These are phyloP conservation scores for Ilex asprella DNA, from an alignment of 257 asterid species.

Conservation along the genomic window DNA sequence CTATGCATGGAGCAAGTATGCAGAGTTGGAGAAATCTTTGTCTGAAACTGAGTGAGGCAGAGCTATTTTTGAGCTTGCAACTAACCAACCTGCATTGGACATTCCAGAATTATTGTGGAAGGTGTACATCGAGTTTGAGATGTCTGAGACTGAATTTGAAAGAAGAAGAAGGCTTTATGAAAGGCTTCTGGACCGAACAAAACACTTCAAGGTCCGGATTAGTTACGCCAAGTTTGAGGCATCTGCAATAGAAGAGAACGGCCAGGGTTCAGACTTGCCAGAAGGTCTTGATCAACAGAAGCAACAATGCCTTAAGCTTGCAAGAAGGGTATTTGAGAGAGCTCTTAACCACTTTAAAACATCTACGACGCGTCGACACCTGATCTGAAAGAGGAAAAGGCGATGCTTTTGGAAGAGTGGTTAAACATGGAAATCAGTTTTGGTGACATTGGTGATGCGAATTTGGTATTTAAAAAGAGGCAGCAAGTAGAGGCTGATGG, in stretches of 20 bases:
- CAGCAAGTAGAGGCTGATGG: constrained; percentile 76
- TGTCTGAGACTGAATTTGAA: constrained; percentile 74
- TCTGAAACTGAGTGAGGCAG: constrained; percentile 90
- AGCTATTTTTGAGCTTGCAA: constrained; percentile 88
- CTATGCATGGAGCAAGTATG: constrained; percentile 92
- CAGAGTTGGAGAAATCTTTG: constrained; percentile 75
- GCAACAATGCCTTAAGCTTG: constrained; percentile 53
- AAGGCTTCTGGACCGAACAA: constrained; percentile 83
- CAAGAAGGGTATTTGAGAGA: constrained; percentile 82
- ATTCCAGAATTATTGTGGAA: constrained; percentile 97
- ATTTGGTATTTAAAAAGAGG: constrained; percentile 79
- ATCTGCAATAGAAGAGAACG: constrained; percentile 44
- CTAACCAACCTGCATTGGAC: constrained; percentile 89
- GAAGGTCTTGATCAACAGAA: constrained; percentile 40
- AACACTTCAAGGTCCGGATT: constrained; percentile 95
- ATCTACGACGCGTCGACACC: constrained; percentile 80
- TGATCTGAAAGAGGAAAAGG: constrained; percentile 84
- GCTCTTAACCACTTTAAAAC: constrained; percentile 64
- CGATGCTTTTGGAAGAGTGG: constrained; percentile 93
- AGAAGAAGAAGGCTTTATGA: constrained; percentile 84
- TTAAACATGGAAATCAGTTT: constrained; percentile 62
- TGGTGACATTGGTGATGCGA: constrained; percentile 71
- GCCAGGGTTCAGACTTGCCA: constrained; percentile 30
- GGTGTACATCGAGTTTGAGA: constrained; percentile 96
- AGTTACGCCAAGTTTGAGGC: constrained; percentile 96